These are phyloP conservation scores for Groenewaldozyma auringiensis DNA, from an alignment of 1,139 yeast genomes.

Conservation along the genomic window DNA sequence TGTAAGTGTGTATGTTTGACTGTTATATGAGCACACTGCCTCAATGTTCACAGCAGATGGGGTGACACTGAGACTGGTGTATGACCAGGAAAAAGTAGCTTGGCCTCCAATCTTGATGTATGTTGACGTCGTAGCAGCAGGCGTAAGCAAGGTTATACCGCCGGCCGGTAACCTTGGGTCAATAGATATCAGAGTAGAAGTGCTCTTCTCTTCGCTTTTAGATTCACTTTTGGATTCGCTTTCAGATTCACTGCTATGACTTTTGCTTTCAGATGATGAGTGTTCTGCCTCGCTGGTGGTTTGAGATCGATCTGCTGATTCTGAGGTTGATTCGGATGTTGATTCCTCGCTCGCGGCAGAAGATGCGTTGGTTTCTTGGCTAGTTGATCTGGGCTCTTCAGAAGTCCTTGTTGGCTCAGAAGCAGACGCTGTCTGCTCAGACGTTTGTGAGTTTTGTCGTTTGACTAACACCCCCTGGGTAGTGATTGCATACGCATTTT, in stretches of 20 bases:
- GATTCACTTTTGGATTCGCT: conserved; percentile 3
- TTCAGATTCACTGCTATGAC: conserved; percentile 7
- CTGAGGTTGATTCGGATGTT: conserved; percentile 4
- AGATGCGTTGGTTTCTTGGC: too few species aligned
- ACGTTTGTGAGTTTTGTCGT: conserved; percentile 3
- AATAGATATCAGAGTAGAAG: conserved; percentile 24
- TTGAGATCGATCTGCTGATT: too few species aligned
- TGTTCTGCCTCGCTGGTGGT: conserved; percentile 5
- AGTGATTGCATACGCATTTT: not conserved
- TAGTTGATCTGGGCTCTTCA: not conserved
- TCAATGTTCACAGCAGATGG: conserved; percentile 34
- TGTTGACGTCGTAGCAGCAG: conserved; percentile 29
- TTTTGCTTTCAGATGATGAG: conserved; percentile 5
- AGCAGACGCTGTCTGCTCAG: not conserved
- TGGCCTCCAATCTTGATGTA: conserved; percentile 34
- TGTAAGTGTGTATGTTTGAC: conserved; percentile 33
- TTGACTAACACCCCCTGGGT: conserved; percentile 1
- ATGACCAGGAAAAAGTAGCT: conserved; percentile 37
- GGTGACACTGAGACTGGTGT: conserved; percentile 31
- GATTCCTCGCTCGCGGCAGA: too few species aligned
- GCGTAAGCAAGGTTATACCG: conserved; percentile 29
- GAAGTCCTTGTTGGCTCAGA: not conserved
- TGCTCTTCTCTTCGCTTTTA: conserved; percentile 7
- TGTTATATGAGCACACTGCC: conserved; percentile 33
- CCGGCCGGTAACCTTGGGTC: conserved; percentile 34